Evolutionary conservation across 1,139 yeast species (phyloP).

Genomic region (Candida sp.): DNA sequence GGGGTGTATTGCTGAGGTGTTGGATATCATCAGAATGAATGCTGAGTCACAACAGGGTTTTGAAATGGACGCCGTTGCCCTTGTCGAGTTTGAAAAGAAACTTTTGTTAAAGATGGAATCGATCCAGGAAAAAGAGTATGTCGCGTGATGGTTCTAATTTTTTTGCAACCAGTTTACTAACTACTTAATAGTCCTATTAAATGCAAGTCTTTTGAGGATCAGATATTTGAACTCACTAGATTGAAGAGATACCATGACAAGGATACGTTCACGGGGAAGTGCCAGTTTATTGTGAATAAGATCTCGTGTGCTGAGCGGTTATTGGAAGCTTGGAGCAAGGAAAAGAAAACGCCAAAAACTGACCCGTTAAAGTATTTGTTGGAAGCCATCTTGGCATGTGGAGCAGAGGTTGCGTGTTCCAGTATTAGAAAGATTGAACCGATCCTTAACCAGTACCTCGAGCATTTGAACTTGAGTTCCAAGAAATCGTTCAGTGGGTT

Average conservation of each 20-base stretch:
- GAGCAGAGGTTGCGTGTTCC: constrained; percentile 13
- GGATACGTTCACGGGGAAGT: constrained; percentile 14
- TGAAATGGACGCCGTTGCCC: constrained; percentile 7
- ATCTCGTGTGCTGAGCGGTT: constrained; percentile 7
- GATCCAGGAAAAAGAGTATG: constrained; percentile 7
- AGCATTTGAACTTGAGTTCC: background rate
- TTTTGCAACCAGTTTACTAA: constrained; percentile 5
- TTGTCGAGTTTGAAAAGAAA: constrained; percentile 6
- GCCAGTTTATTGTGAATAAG: constrained; percentile 12
- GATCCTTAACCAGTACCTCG: constrained; percentile 11
- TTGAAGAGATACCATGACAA: constrained; percentile 7
- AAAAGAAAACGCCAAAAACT: constrained; percentile 6
- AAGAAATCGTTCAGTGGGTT: background rate
- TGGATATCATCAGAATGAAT: constrained; percentile 12
- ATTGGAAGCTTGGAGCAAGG: constrained; percentile 13
- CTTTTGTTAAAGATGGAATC: constrained; percentile 5
- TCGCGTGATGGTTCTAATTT: background rate
- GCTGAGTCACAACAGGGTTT: constrained; percentile 6
- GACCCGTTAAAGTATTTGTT: constrained; percentile 11
- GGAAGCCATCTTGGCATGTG: constrained; percentile 14
- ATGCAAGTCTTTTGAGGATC: constrained; percentile 13
- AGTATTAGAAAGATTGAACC: constrained; percentile 13
- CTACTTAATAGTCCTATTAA: constrained; percentile 5
- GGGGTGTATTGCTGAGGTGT: constrained; percentile 14
- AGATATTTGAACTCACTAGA: constrained; percentile 10